Evolutionary conservation across 2,329 filamentous ascomycete species (phyloP).

Genomic region (Daldinia eschscholtzii): DNA sequence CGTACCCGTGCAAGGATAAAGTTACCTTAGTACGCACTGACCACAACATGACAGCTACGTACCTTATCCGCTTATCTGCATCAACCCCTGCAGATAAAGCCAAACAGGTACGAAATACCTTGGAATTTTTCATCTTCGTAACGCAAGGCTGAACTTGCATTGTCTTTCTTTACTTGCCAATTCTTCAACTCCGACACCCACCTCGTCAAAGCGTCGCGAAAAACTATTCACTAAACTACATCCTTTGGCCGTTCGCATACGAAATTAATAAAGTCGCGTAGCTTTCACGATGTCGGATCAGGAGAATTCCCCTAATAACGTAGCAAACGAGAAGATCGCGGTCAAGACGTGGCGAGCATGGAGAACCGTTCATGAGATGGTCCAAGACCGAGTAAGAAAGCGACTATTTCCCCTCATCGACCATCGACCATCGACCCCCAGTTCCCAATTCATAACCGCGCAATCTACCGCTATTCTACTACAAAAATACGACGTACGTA

Average conservation of each 20-base stretch:
- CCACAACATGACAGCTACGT: slow-evolving; percentile 16
- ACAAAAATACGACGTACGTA: slow-evolving; percentile 22
- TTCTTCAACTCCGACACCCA: slow-evolving; percentile 14
- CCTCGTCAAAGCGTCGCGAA: slow-evolving; percentile 10
- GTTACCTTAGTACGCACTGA: background rate
- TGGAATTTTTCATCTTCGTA: slow-evolving; percentile 46
- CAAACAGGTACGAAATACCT: slow-evolving; percentile 28
- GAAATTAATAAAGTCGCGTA: slow-evolving; percentile 11
- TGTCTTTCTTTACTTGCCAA: slow-evolving; percentile 30
- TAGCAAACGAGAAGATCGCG: slow-evolving; percentile 64
- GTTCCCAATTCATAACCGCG: slow-evolving; percentile 1
- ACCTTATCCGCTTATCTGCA: slow-evolving; percentile 37
- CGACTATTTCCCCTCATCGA: slow-evolving; percentile 35
- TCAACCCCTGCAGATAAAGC: slow-evolving; percentile 41
- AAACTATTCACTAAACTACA: background rate
- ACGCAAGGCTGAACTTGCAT: slow-evolving; percentile 46
- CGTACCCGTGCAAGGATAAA: slow-evolving; percentile 15
- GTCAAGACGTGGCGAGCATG: slow-evolving; percentile 91
- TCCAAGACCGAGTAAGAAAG: slow-evolving; percentile 81
- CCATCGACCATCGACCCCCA: background rate
- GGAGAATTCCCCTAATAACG: slow-evolving; percentile 48
- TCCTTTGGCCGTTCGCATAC: background rate
- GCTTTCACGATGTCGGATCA: slow-evolving; percentile 60
- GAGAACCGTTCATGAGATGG: slow-evolving; percentile 95
- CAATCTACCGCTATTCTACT: slow-evolving; percentile 10